Conservation (phyloP, 805 yeast species). For the Wickerhamiella shivajii region DNA sequence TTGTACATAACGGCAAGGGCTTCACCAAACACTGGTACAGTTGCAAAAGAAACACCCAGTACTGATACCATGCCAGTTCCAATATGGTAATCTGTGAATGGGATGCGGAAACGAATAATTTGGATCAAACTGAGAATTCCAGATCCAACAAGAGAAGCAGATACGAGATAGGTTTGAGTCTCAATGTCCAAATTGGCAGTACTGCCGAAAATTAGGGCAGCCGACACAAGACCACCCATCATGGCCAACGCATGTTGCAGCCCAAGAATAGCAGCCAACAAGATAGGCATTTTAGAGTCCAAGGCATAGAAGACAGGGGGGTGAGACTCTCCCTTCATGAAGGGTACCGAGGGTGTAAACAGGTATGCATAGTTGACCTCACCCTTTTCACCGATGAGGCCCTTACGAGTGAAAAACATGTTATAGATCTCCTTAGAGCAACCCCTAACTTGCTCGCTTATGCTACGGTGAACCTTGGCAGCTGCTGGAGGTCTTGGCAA, state of each 20-base stretch:
- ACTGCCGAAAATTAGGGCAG: constrained; percentile 59
- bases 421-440: too few relatives aligned
- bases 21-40: constrained; percentile 62
- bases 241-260: constrained; percentile 79
- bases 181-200: constrained; percentile 42
- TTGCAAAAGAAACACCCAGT: constrained; percentile 83
- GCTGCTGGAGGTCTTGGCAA: too few relatives aligned
- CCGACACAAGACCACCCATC: constrained; percentile 83
- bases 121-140: constrained; percentile 60
- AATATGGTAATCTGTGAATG: constrained; percentile 54
- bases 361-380: constrained; percentile 59
- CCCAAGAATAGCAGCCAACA: constrained; percentile 64
- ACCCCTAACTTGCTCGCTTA: too few relatives aligned
- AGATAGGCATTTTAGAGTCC: constrained; percentile 65
- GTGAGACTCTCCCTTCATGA: constrained; percentile 38
- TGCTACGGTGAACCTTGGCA: too few relatives aligned
- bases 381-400: constrained; percentile 54
- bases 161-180: constrained; percentile 47
- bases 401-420: constrained; percentile 54
- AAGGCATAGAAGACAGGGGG: constrained; percentile 62
- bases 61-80: constrained; percentile 87
- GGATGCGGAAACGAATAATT: constrained; percentile 67
- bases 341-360: constrained; percentile 72
- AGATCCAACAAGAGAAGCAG: constrained; percentile 56
- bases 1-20: constrained; percentile 72